Conservation (phyloP, 2,329 filamentous ascomycete genomes). For the Aspergillus thermomutatus region DNA sequence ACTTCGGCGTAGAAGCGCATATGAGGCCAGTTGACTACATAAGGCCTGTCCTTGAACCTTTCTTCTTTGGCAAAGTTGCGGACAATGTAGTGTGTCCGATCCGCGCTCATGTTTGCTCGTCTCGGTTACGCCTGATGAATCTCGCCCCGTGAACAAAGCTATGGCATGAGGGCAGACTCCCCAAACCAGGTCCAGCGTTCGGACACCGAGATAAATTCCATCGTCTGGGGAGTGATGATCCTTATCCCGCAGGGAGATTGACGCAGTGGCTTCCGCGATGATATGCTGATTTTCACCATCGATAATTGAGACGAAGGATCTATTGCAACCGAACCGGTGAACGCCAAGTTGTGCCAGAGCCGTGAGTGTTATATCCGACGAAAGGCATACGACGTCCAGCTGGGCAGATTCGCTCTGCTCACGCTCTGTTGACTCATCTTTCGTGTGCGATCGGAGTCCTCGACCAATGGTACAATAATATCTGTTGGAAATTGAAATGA, state of each 20-base stretch:
- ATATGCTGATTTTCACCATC: conserved; percentile 49
- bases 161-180: conserved; percentile 19
- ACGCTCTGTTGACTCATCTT: not conserved
- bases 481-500: not conserved
- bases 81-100: conserved; percentile 31
- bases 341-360: conserved; percentile 51
- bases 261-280: conserved; percentile 50
- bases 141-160: conserved; percentile 20
- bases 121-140: conserved; percentile 13
- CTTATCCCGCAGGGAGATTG: conserved; percentile 35
- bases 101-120: conserved; percentile 24
- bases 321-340: conserved; percentile 42
- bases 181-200: conserved; percentile 19
- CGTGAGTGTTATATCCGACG: conserved; percentile 40
- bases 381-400: conserved; percentile 3
- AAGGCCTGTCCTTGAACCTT: conserved; percentile 30
- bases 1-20: conserved; percentile 55
- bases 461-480: conserved; percentile 15
- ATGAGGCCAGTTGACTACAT: conserved; percentile 28
- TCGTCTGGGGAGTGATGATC: conserved; percentile 25
- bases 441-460: not conserved
- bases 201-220: conserved; percentile 30
- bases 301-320: conserved; percentile 52
- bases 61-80: conserved; percentile 34
- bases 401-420: not conserved